Conservation (phyloP, 2,329 filamentous ascomycete genomes). For the Verticillium zaregamsianum region DNA sequence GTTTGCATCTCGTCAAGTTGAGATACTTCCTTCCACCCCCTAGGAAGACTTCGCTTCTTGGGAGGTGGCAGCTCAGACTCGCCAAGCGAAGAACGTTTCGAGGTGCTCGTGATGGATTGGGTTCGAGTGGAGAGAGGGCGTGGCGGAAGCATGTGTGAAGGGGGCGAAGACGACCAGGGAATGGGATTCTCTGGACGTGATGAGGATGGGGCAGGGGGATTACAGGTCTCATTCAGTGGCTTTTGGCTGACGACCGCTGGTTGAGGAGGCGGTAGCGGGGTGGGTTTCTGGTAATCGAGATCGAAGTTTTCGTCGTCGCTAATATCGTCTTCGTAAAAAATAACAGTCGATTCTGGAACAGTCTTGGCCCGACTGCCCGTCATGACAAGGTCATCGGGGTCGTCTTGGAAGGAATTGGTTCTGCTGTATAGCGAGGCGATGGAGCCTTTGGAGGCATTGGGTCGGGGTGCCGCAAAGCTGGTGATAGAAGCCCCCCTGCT, state of each 20-base stretch:
- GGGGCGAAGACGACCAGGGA: constrained; percentile 70
- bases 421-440: constrained; percentile 39
- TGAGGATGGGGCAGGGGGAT: constrained; percentile 11
- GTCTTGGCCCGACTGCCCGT: constrained; percentile 17
- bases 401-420: constrained; percentile 45
- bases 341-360: constrained; percentile 33
- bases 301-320: constrained; percentile 79
- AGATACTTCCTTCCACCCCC: constrained; percentile 26
- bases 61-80: constrained; percentile 22
- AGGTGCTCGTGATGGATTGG: constrained; percentile 15
- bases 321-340: constrained; percentile 78
- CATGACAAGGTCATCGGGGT: constrained; percentile 15
- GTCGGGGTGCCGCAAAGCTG: constrained; percentile 12
- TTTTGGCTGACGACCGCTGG: constrained; percentile 20
- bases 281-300: constrained; percentile 60
- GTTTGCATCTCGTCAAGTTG: constrained; percentile 22
- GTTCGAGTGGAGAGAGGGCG: constrained; percentile 11
- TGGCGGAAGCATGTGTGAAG: constrained; percentile 40
- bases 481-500: constrained; percentile 14
- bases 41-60: constrained; percentile 67
- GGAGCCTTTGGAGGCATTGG: constrained; percentile 19
- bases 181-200: constrained; percentile 27
- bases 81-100: constrained; percentile 36
- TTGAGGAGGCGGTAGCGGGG: constrained; percentile 35
- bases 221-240: constrained; percentile 13